phyloP scores from a whole-genome alignment of 306 rosid species.

The Fragaria ananassa region DNA sequence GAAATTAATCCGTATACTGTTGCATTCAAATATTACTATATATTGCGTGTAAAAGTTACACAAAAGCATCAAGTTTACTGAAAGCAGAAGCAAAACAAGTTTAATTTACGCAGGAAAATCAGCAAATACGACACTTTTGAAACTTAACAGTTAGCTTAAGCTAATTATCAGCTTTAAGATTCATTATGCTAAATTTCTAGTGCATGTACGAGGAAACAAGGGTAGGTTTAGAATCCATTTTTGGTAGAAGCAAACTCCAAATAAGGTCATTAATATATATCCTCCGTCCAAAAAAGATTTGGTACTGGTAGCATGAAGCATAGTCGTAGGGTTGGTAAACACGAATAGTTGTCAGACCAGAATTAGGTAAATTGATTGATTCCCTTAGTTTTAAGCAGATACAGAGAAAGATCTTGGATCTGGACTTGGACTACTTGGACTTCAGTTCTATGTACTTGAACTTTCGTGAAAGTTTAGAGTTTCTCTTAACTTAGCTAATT shows the following conservation, averaged over 20 bases:
- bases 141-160: neutral
- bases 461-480: constrained; percentile 22
- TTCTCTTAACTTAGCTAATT: neutral
- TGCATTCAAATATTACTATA: too few relatives aligned
- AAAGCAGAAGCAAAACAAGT: neutral
- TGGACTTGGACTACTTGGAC: neutral
- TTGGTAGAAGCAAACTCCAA: neutral
- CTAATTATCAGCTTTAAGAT: neutral
- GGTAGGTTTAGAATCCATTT: neutral
- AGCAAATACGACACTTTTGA: neutral
- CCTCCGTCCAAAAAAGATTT: neutral
- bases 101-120: neutral
- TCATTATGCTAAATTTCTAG: neutral
- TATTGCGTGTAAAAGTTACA: too few relatives aligned
- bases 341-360: neutral
- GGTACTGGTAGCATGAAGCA: neutral
- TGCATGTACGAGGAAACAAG: neutral
- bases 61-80: neutral
- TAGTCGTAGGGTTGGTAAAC: neutral
- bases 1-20: too few relatives aligned
- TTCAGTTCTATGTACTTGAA: neutral
- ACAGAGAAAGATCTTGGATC: neutral
- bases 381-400: neutral
- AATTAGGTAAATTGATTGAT: neutral
- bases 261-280: neutral